These are phyloP conservation scores for Lactarius hatsudake DNA, from an alignment of 768 basidiomycete genomes.

Conservation along the genomic window DNA sequence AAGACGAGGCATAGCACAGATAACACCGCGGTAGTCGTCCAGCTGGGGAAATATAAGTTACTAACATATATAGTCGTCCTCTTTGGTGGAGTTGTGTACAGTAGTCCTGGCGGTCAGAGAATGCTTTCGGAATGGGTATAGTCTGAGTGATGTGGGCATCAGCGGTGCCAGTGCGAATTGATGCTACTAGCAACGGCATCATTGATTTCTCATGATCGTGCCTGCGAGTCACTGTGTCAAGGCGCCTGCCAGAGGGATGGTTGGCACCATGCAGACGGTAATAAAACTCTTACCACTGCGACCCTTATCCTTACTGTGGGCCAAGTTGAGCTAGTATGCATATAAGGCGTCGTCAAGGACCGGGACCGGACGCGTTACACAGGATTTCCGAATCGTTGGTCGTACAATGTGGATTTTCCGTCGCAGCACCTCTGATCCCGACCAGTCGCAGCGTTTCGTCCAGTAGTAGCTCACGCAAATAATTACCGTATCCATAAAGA, in stretches of 20 bases:
- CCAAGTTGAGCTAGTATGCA: not conserved
- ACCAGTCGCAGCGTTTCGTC: not conserved
- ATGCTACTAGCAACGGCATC: not conserved
- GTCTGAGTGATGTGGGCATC: not conserved
- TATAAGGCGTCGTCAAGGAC: not conserved
- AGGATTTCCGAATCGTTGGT: not conserved
- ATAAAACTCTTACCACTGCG: not conserved
- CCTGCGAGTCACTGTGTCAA: not conserved
- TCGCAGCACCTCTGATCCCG: not conserved
- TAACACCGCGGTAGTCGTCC: not conserved
- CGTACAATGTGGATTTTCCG: not conserved
- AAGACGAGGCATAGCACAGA: not conserved
- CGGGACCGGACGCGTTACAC: not conserved
- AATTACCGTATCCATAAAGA: not conserved
- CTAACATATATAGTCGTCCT: not conserved
- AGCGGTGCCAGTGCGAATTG: not conserved
- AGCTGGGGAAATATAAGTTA: not conserved
- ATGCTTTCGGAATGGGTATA: not conserved
- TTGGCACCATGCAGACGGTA: not conserved
- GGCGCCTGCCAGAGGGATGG: not conserved
- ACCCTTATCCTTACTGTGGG: not conserved
- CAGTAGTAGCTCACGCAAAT: not conserved
- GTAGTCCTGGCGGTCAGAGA: not conserved
- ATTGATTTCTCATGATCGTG: not conserved
- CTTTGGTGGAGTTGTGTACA: not conserved